Base-by-base conservation (phyloP, 2,329 filamentous ascomycete species). In the Claviceps humidiphila region DNA sequence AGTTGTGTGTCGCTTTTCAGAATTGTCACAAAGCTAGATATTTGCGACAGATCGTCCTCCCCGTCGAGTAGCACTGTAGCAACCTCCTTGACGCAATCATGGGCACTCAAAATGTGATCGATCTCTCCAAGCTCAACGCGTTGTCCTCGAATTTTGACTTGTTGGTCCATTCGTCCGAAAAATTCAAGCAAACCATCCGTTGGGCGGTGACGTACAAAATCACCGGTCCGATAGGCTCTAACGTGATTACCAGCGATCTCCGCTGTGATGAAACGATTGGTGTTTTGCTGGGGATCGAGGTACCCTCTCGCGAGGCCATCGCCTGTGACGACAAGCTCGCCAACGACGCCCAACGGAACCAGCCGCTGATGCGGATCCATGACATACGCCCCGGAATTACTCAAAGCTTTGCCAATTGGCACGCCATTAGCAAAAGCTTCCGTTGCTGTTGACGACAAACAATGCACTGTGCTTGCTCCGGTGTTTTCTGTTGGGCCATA, bases 61-160 rank as follows among this genome's bases (percentile, higher is more conserved):
- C 2, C 55, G 30, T 1, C 53, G 14, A 4, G 50, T 48, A 17
- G 3, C 1, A 64, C 48, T 2, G 53, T 55, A 13, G 51, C 59
- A 1, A 59, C 58, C 34, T 62, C 53, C 7, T 54, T 47, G 13
- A 62, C 57, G 5, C 24, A 4, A 2, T 49, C 41, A 9, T 59
- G 51, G 1, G 16, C 51, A n/a, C 52, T 53, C 1, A 64, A 46
- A 1, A 47, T 53, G 8, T 58, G 54, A 16, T 66, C 63, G 2
- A 66, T 58, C 38, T 66, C 64, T 0, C 52, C 58, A 1, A 60
- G 50, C 50, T 67, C 65, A 26, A 66, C 49, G 2, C 64, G 60
- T 8, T 66, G 58, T 9, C 64, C 63, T 20, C 62, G 58, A 9
- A 67, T 55, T 52, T 66, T 66, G 48, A 64, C 54, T 22, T 65